Conservation (phyloP, 2,329 filamentous ascomycete genomes). For the Thermothelomyces thermophilus region DNA sequence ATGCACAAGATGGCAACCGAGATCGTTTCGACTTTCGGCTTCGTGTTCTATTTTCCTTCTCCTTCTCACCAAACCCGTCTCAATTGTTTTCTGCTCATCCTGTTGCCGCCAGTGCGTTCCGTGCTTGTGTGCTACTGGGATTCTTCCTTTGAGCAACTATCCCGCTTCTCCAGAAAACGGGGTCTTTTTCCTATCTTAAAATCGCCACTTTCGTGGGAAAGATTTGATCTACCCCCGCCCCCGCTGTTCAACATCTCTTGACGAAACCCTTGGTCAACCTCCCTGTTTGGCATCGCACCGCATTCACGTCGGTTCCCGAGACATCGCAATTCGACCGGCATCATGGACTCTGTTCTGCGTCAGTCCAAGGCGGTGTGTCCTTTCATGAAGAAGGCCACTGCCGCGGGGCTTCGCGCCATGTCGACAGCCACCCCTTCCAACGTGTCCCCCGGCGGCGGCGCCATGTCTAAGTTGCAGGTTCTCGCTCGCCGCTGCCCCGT, state of each 20-base stretch:
- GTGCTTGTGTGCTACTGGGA: not conserved
- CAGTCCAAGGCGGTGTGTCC: conserved; percentile 97
- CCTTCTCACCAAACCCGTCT: conserved; percentile 4
- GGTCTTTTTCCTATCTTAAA: not conserved
- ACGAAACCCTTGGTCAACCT: conserved; percentile 1
- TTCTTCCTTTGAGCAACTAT: not conserved
- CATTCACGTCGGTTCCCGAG: not conserved
- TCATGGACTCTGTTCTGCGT: conserved; percentile 89
- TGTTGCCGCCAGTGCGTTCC: not conserved
- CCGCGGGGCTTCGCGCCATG: conserved; percentile 82
- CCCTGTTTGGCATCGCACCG: not conserved
- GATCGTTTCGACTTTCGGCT: not conserved
- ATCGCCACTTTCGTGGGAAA: not conserved
- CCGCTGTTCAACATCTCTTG: not conserved
- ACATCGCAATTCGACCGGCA: not conserved
- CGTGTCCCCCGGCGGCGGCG: conserved; percentile 73
- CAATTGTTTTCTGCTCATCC: not conserved
- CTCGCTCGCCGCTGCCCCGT: conserved; percentile 92
- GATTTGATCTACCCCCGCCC: not conserved
- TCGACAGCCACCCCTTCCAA: conserved; percentile 59
- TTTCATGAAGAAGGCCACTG: conserved; percentile 91
- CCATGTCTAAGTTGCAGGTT: conserved; percentile 94
- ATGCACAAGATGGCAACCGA: conserved; percentile 6
- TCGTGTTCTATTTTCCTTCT: not conserved
- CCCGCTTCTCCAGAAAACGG: not conserved